Conservation (phyloP, 164 flowering plant species). For the Aristolochia californica region DNA sequence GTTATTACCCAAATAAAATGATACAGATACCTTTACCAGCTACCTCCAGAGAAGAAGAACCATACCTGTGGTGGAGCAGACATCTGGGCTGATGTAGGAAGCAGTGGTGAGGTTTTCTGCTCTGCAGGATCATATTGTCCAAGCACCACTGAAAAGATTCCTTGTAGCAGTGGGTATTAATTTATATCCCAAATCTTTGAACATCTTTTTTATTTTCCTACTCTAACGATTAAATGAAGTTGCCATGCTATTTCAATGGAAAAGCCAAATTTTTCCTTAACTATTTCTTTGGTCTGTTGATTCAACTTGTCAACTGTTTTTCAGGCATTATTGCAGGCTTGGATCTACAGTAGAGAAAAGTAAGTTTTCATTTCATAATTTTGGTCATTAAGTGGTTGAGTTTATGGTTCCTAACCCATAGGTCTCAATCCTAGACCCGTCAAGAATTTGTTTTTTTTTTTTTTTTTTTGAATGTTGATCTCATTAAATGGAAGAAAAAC, state of each 20-base stretch:
- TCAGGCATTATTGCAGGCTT: slow-evolving; percentile 84
- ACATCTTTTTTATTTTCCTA: slow-evolving; percentile 3
- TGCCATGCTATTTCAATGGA: neutral
- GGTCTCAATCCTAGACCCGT: too few species aligned
- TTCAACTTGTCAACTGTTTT: slow-evolving; percentile 8
- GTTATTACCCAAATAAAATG: slow-evolving; percentile 17
- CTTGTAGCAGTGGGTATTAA: slow-evolving; percentile 80
- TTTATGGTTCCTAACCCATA: too few species aligned
- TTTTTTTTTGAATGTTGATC: too few species aligned
- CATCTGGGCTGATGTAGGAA: slow-evolving; percentile 69
- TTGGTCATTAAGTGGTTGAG: neutral
- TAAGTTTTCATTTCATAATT: slow-evolving; percentile 20
- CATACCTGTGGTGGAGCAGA: slow-evolving; percentile 95
- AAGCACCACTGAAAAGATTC: slow-evolving; percentile 37
- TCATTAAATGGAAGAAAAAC: too few species aligned
- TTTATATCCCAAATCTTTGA: slow-evolving; percentile 21
- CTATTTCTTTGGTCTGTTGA: too few species aligned
- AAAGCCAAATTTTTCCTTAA: too few species aligned
- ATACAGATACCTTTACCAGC: slow-evolving; percentile 74
- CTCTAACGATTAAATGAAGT: neutral
- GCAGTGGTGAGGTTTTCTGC: slow-evolving; percentile 71
- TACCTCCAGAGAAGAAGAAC: slow-evolving; percentile 61
- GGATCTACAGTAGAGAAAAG: slow-evolving; percentile 71
- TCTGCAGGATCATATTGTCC: slow-evolving; percentile 93
- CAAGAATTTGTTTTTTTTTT: too few species aligned